Percentiles rank a stretch among this genome's conserved stretches.
Conservation (phyloP, 306 rosid species). For the Fragaria nilgerrensis region DNA sequence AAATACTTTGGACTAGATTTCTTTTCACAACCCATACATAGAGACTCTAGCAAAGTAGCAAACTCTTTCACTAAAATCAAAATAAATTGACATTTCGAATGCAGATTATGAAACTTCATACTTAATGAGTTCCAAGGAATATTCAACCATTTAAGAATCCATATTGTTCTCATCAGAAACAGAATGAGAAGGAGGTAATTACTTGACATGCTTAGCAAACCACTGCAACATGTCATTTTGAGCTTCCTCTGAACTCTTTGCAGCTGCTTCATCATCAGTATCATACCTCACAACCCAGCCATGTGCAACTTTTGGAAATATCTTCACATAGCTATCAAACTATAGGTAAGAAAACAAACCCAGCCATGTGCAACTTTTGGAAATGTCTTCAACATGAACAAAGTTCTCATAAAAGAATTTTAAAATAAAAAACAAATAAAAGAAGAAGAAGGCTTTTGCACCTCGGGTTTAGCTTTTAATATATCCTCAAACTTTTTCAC, state of each 20-base stretch:
- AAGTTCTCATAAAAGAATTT: neutral
- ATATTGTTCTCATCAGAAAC: neutral
- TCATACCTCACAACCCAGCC: neutral
- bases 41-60: no score
- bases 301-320: neutral
- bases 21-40: no score
- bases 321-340: neutral
- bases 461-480: slow-evolving; percentile 52
- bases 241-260: neutral
- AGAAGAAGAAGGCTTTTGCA: neutral
- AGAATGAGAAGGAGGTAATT: neutral
- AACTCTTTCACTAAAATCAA: no score
- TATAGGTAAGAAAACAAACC: neutral
- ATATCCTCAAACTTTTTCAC: slow-evolving; percentile 52
- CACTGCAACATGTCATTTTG: neutral
- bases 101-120: neutral
- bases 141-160: neutral
- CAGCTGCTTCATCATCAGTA: neutral
- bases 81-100: neutral
- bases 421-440: neutral
- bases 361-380: no score
- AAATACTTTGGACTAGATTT: no score
- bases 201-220: neutral
- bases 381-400: neutral
- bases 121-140: neutral